A percentile compares a stretch with the other conserved stretches of the same genome.
Conservation (phyloP, 306 rosid genomes). For the Canavalia gladiata region DNA sequence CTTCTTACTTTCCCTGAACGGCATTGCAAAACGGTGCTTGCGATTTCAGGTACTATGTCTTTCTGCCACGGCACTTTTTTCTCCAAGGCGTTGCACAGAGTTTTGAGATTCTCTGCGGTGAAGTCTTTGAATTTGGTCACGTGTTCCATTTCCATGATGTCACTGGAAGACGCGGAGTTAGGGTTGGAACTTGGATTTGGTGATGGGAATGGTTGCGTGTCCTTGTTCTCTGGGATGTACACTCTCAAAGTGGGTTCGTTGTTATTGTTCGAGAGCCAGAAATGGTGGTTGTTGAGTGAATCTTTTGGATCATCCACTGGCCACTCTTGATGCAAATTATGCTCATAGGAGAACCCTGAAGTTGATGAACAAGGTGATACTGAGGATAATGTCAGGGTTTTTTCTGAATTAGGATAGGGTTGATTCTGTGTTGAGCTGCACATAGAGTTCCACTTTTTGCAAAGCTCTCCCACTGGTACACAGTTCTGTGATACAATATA, state of each 20-base stretch:
- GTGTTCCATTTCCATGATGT: constrained; percentile 72
- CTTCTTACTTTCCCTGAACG: constrained; percentile 77
- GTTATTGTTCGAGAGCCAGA: constrained; percentile 54
- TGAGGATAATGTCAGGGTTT: constrained; percentile 68
- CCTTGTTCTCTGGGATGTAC: constrained; percentile 58
- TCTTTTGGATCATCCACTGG: constrained; percentile 49
- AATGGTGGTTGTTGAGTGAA: constrained; percentile 49
- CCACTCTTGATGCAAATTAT: constrained; percentile 48
- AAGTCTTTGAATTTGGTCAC: constrained; percentile 68
- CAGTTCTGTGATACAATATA: constrained; percentile 57
- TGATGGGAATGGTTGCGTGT: constrained; percentile 46
- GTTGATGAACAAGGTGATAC: constrained; percentile 75
- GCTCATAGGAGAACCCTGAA: constrained; percentile 76
- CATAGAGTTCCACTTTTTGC: constrained; percentile 81
- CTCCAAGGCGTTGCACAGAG: constrained; percentile 80
- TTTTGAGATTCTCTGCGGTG: constrained; percentile 70
- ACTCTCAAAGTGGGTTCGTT: constrained; percentile 63
- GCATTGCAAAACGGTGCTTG: constrained; percentile 76
- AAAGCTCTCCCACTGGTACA: constrained; percentile 72
- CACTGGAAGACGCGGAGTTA: constrained; percentile 72
- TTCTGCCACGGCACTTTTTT: constrained; percentile 83
- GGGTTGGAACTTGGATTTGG: constrained; percentile 70
- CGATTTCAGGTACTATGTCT: constrained; percentile 74
- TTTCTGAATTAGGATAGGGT: constrained; percentile 57
- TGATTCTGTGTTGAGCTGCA: constrained; percentile 72